Evolutionary conservation across 305 asterid genomes (phyloP).

Genomic region (Solanum hybrid): DNA sequence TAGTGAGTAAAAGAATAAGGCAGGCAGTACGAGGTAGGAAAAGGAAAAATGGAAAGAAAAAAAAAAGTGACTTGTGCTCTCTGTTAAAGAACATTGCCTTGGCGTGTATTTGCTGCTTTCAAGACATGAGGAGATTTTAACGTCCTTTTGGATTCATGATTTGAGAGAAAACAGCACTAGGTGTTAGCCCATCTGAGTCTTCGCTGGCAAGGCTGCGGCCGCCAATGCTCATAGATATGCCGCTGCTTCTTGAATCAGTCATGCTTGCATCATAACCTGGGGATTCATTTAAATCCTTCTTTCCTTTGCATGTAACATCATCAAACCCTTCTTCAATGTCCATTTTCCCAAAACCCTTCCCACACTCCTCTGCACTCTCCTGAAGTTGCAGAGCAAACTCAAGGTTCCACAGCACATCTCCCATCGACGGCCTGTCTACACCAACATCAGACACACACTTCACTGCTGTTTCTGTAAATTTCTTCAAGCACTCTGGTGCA

Average conservation of each 20-base stretch:
- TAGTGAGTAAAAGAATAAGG: constrained; percentile 5
- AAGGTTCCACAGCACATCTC: constrained; percentile 91
- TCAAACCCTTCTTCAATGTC: constrained; percentile 28
- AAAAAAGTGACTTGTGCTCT: not conserved
- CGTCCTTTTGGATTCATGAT: constrained; percentile 96
- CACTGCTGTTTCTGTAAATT: constrained; percentile 81
- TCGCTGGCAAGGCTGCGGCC: constrained; percentile 91
- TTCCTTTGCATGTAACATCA: constrained; percentile 18
- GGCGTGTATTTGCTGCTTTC: not conserved
- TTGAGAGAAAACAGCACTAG: constrained; percentile 94
- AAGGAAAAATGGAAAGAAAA: not conserved
- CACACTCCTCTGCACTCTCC: constrained; percentile 92
- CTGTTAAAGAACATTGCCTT: not conserved
- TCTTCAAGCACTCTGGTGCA: constrained; percentile 85
- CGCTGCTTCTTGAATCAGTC: constrained; percentile 77
- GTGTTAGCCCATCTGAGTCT: constrained; percentile 87
- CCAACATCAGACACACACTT: constrained; percentile 82
- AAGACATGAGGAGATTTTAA: constrained; percentile 15
- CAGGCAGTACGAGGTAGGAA: not conserved
- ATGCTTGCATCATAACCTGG: constrained; percentile 51
- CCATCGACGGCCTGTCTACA: constrained; percentile 87
- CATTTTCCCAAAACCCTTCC: constrained; percentile 45
- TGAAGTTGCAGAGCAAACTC: constrained; percentile 88
- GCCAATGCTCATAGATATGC: constrained; percentile 86
- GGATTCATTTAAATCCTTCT: constrained; percentile 49